These are phyloP conservation scores for Kluyveromyces lactis DNA, from an alignment of 805 yeast species.

Conservation along the genomic window DNA sequence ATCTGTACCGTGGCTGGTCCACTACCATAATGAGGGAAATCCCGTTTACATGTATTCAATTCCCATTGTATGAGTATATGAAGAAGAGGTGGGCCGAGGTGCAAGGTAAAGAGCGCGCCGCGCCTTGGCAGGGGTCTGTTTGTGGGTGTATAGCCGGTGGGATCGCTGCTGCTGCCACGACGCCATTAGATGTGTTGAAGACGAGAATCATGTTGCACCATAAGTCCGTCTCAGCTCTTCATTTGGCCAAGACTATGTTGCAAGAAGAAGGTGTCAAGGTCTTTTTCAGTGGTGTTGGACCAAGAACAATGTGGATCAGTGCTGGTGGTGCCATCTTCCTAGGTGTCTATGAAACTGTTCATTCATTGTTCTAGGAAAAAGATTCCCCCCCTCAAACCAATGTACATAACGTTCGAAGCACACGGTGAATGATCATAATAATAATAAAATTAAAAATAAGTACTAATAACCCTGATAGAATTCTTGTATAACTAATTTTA, in stretches of 20 bases:
- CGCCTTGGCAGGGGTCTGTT: constrained; percentile 71
- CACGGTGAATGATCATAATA: neutral
- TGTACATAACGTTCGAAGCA: neutral
- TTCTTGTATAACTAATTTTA: too few relatives aligned
- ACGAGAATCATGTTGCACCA: constrained; percentile 76
- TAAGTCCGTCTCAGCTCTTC: constrained; percentile 36
- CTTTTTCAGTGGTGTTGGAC: constrained; percentile 82
- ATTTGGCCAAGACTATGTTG: constrained; percentile 45
- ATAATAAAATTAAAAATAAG: neutral
- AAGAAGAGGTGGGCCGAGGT: constrained; percentile 50
- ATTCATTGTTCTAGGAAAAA: constrained; percentile 24
- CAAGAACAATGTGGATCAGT: constrained; percentile 95
- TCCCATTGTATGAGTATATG: constrained; percentile 83
- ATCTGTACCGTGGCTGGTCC: constrained; percentile 88
- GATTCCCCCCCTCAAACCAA: neutral
- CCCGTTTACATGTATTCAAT: constrained; percentile 93
- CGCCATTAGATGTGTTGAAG: constrained; percentile 73
- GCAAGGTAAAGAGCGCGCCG: constrained; percentile 34
- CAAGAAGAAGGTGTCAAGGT: constrained; percentile 66
- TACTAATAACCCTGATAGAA: too few relatives aligned
- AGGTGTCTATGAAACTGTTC: constrained; percentile 81
- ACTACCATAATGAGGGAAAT: constrained; percentile 92
- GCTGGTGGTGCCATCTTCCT: constrained; percentile 97
- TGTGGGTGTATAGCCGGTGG: constrained; percentile 83
- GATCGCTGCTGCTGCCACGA: constrained; percentile 70